A percentile compares a stretch with the other conserved stretches of the same genome.
phyloP scores from a whole-genome alignment of 768 basidiomycete species.

The Dacryopinax primogenitus region DNA sequence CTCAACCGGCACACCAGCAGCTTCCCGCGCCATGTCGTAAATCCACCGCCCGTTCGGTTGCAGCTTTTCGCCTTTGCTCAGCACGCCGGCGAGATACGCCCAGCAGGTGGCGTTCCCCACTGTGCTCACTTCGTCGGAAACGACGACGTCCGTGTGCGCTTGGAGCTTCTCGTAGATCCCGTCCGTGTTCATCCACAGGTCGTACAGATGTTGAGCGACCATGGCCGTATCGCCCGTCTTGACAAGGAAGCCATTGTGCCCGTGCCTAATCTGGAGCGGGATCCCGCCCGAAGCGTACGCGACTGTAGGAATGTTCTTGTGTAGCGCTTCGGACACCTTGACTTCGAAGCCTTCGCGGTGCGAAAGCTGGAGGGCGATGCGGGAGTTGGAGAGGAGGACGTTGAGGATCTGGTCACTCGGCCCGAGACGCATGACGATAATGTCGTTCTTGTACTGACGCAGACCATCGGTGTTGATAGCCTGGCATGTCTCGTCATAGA shows the following conservation, averaged over 20 bases:
- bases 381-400: conserved; percentile 74
- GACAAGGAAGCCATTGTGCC: conserved; percentile 77
- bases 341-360: conserved; percentile 95
- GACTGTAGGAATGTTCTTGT: conserved; percentile 77
- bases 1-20: conserved; percentile 36
- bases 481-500: conserved; percentile 51
- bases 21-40: conserved; percentile 65
- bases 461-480: conserved; percentile 22
- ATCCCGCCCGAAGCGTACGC: conserved; percentile 83
- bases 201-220: conserved; percentile 63
- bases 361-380: conserved; percentile 82
- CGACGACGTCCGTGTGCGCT: conserved; percentile 64
- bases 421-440: conserved; percentile 65
- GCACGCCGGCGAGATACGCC: conserved; percentile 69
- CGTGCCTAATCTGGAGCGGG: conserved; percentile 79
- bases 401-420: conserved; percentile 84
- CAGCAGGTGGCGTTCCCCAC: conserved; percentile 62
- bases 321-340: conserved; percentile 91
- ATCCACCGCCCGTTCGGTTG: conserved; percentile 73
- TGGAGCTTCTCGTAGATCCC: conserved; percentile 38
- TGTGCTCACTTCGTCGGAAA: conserved; percentile 56
- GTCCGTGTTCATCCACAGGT: conserved; percentile 61
- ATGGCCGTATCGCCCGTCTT: conserved; percentile 59
- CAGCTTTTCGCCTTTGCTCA: conserved; percentile 59
- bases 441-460: conserved; percentile 26